These are phyloP conservation scores for Claviceps digitariae DNA, from an alignment of 2,329 filamentous ascomycete species.

Conservation along the genomic window DNA sequence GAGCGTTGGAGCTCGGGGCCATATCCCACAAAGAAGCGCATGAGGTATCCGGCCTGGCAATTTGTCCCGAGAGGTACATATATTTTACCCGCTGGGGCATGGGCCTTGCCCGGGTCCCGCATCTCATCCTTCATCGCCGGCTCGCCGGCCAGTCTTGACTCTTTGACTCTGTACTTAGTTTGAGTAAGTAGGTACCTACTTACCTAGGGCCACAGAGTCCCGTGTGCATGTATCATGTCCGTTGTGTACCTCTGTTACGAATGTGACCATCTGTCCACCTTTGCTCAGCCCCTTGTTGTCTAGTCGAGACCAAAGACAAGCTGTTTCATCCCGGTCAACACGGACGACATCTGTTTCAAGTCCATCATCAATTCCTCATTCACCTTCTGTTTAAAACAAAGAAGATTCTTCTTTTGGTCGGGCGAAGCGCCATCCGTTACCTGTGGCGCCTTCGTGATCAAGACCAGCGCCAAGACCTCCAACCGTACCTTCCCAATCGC, in stretches of 20 bases:
- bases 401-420: no score
- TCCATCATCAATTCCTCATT: neutral
- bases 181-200: no score
- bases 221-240: neutral
- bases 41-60: neutral
- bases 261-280: neutral
- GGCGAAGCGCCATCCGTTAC: neutral
- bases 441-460: neutral
- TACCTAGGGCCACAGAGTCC: no score
- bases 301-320: neutral
- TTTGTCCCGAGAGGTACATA: neutral
- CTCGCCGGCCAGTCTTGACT: neutral
- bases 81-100: neutral
- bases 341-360: neutral
- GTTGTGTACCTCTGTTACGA: neutral
- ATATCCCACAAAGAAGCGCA: neutral
- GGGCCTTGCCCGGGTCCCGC: neutral
- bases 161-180: neutral
- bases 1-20: no score
- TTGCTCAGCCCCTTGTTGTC: neutral
- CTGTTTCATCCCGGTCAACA: neutral
- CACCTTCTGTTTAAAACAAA: no score
- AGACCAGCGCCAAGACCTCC: neutral
- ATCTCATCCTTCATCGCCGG: conserved; percentile 1
- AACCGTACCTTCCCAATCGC: neutral